These are phyloP conservation scores for Syzygium syzygioides DNA, from an alignment of 441 rosid species.

Conservation along the genomic window DNA sequence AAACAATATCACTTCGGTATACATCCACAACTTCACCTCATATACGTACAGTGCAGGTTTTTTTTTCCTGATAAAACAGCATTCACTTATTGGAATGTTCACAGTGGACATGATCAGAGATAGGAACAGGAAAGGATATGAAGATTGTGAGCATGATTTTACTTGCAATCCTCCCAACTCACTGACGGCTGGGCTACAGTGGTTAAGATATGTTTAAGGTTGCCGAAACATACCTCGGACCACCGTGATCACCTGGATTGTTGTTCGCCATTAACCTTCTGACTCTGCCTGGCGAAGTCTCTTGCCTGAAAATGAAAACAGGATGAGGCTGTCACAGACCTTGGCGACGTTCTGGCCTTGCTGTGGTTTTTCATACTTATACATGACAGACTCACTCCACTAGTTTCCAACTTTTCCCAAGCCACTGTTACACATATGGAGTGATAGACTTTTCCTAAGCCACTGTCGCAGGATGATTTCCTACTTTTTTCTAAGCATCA, in stretches of 20 bases:
- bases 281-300: not conserved
- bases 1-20: accelerated
- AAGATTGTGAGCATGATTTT: not conserved
- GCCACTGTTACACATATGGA: too few relatives aligned
- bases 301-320: not conserved
- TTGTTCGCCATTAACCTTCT: not conserved
- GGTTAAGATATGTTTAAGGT: not conserved
- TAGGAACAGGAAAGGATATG: not conserved
- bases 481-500: too few relatives aligned
- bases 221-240: not conserved
- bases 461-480: too few relatives aligned
- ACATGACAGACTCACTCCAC: not conserved
- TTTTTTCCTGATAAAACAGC: not conserved
- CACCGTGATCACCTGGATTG: not conserved
- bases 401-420: too few relatives aligned
- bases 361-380: not conserved
- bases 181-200: not conserved
- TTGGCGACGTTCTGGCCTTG: not conserved
- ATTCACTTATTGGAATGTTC: not conserved
- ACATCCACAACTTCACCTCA: not conserved
- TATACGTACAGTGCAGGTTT: not conserved
- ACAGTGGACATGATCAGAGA: not conserved
- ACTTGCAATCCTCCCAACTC: not conserved
- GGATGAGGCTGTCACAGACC: not conserved
- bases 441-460: too few relatives aligned